phyloP scores from a whole-genome alignment of 352 stramenopile species.

The Globisporangium acanthophoron region DNA sequence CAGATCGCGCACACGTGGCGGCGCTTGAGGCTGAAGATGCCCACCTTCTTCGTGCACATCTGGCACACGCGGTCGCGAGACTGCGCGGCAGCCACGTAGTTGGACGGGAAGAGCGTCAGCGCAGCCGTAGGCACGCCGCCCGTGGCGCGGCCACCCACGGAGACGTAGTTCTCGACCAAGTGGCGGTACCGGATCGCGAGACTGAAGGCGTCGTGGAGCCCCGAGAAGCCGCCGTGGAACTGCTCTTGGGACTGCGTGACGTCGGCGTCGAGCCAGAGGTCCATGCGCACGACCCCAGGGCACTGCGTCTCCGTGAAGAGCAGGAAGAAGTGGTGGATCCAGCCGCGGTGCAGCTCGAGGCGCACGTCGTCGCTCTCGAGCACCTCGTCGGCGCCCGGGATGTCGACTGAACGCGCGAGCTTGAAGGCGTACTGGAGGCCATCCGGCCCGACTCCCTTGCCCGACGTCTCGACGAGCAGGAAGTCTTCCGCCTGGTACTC shows the following conservation, averaged over 20 bases:
- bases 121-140: conserved; percentile 20
- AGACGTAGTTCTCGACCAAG: conserved; percentile 31
- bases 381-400: conserved; percentile 32
- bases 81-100: conserved; percentile 22
- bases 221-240: conserved; percentile 54
- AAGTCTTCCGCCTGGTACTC: conserved; percentile 57
- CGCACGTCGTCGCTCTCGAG: conserved; percentile 39
- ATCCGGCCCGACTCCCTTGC: conserved; percentile 37
- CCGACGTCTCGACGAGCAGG: conserved; percentile 50
- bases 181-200: conserved; percentile 57
- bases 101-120: conserved; percentile 17
- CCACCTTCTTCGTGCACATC: conserved; percentile 52
- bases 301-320: conserved; percentile 55
- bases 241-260: conserved; percentile 42
- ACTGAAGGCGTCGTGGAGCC: conserved; percentile 65
- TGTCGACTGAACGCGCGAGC: conserved; percentile 40
- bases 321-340: conserved; percentile 54
- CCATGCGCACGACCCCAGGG: conserved; percentile 55
- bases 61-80: conserved; percentile 55
- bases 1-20: conserved; percentile 60
- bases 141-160: background rate
- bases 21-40: conserved; percentile 56
- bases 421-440: conserved; percentile 52
- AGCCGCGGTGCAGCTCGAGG: conserved; percentile 41
- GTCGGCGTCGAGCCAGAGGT: conserved; percentile 66